Evolutionary conservation across 2,329 filamentous ascomycete genomes (phyloP).

Genomic region (Fulvia fulva): DNA sequence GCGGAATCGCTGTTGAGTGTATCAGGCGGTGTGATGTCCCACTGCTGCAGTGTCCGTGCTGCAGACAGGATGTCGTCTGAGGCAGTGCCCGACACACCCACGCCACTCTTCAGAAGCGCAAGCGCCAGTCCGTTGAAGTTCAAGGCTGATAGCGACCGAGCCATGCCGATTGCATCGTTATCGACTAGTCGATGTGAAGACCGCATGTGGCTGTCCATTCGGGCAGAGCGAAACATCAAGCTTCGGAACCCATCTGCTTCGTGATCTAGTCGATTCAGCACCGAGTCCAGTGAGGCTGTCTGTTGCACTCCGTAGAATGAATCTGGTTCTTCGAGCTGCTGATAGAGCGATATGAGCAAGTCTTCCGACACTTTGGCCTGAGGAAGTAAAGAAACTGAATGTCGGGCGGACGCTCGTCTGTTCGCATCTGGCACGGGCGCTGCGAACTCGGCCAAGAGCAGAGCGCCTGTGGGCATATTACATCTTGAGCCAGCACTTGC

Average conservation of each 20-base stretch:
- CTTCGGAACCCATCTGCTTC: conserved; percentile 84
- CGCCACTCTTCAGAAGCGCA: conserved; percentile 67
- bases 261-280: conserved; percentile 80
- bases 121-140: conserved; percentile 84
- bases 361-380: conserved; percentile 54
- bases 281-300: conserved; percentile 68
- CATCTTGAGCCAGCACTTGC: conserved; percentile 71
- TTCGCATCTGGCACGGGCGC: conserved; percentile 3
- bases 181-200: conserved; percentile 53
- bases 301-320: conserved; percentile 90
- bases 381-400: conserved; percentile 19
- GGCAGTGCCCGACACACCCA: conserved; percentile 48
- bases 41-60: conserved; percentile 74
- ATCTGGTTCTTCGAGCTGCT: conserved; percentile 91
- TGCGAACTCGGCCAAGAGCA: conserved; percentile 73
- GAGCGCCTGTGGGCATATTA: conserved; percentile 79
- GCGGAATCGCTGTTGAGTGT: conserved; percentile 33
- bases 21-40: conserved; percentile 77
- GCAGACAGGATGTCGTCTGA: conserved; percentile 18
- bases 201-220: conserved; percentile 80
- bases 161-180: conserved; percentile 63
- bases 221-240: conserved; percentile 83
- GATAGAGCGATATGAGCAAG: conserved; percentile 76
- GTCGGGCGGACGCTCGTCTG: conserved; percentile 24
- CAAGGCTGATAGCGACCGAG: conserved; percentile 72